Base-by-base conservation (phyloP, 2,329 filamentous ascomycete species). In the Pseudohalonectria lignicola region DNA sequence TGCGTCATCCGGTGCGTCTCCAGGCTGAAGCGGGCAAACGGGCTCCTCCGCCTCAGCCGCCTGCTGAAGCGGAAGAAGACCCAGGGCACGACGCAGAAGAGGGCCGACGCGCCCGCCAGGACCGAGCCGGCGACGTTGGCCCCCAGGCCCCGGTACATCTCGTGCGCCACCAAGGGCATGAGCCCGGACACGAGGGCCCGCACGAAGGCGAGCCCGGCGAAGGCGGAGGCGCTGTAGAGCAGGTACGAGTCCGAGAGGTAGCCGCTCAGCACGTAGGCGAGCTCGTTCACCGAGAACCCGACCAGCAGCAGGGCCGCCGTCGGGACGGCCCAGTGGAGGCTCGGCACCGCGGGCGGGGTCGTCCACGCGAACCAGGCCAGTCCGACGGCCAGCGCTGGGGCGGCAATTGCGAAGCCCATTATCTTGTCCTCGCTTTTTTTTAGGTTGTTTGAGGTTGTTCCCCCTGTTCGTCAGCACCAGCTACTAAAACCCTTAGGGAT, bases 341-440 rank as follows among this genome's bases (percentile, higher is more conserved):
- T 30, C 12, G 46, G 41, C 1, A 55, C 45, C 3, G 45, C 44
- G 2, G 64, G 65, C 1, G 68, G 66, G 4, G 69, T 58, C 2
- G 66, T 68, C 55, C 60, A 64, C 4, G 61, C 59, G 41, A 70
- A 67, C 49, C 53, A 56, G 57, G 62, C 66, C 2, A 71, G 56
- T 2, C 59, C 64, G 5, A 53, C 46, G 3, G 64, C 61, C 5
- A 69, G 55, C 5, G 59, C 47, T 3, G 65, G 63, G 0, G 61
- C 60, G 1, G 62, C 66, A 23, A 67, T 49, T 30, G 55, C 55
- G 43, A 69, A 67, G n/a, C 64, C 66, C 7, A 53, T 45, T 16
- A 69, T 54, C 37, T 70, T 70, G 48, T 69, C 57, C 49, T 71
- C 67, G 0, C 64, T 65, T 15, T 53, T n/a, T 30, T n/a, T 2